Conservation (phyloP, 352 stramenopile species). For the Pythium oligandrum region DNA sequence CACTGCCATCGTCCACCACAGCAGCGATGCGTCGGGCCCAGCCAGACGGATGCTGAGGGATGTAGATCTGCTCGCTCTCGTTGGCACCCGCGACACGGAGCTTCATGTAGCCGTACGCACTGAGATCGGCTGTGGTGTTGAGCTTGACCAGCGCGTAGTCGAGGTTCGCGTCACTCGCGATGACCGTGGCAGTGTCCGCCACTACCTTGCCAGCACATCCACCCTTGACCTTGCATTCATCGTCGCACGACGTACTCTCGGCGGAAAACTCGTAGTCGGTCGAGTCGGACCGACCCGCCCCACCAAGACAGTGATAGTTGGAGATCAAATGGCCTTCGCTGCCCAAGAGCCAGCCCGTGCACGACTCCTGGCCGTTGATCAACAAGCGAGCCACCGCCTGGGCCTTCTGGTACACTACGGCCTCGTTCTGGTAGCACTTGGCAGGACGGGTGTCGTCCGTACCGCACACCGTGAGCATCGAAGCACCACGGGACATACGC, state of each 20-base stretch:
- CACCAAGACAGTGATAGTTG: conserved; percentile 32
- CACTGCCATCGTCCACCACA: conserved; percentile 17
- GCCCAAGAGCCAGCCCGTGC: conserved; percentile 27
- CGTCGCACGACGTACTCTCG: conserved; percentile 1
- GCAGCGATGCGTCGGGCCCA: conserved; percentile 13
- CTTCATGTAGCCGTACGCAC: conserved; percentile 12
- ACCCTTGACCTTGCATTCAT: conserved; percentile 1
- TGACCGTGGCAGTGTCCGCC: conserved; percentile 2
- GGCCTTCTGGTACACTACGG: conserved; percentile 8
- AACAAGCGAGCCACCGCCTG: conserved; percentile 20
- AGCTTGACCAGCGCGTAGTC: conserved; percentile 16
- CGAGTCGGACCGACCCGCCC: not conserved
- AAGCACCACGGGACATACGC: conserved; percentile 2
- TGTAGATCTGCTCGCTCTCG: conserved; percentile 9
- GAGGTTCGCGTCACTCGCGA: conserved; percentile 3
- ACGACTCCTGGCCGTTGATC: conserved; percentile 18
- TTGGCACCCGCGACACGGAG: conserved; percentile 11
- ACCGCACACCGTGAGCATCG: conserved; percentile 15
- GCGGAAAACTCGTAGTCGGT: conserved; percentile 11
- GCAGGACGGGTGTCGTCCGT: conserved; percentile 21
- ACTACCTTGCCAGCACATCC: conserved; percentile 6
- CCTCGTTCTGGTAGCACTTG: conserved; percentile 19
- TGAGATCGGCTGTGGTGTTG: conserved; percentile 15
- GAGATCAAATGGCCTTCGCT: conserved; percentile 29
- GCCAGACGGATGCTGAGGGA: conserved; percentile 12